Conservation (phyloP, 352 stramenopile species). For the Aphanomyces stellatus region DNA sequence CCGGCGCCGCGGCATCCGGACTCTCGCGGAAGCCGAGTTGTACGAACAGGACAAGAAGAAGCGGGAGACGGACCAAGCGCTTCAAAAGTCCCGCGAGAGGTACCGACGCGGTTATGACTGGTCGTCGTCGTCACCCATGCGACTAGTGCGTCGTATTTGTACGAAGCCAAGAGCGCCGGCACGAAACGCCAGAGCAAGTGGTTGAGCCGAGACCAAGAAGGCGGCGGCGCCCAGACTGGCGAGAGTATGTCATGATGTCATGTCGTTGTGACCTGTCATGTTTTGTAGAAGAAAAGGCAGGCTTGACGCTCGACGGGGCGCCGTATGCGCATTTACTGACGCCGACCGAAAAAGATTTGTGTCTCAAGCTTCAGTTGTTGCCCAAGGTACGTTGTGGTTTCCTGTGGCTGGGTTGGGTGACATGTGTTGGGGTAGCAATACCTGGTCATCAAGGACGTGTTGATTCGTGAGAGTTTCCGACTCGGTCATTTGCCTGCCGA, state of each 20-base stretch:
- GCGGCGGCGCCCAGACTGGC: constrained; percentile 22
- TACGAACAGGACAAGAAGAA: constrained; percentile 94
- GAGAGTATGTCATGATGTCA: background rate
- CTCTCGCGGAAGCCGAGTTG: constrained; percentile 89
- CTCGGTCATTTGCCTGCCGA: constrained; percentile 68
- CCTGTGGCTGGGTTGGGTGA: too few species aligned
- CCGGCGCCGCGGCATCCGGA: constrained; percentile 90
- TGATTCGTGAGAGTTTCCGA: constrained; percentile 85
- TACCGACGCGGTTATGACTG: constrained; percentile 25
- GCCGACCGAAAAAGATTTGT: constrained; percentile 86
- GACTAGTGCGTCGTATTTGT: constrained; percentile 66
- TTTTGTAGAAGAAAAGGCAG: background rate
- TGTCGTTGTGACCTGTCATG: too few species aligned
- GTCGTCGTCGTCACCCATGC: background rate
- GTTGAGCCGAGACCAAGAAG: constrained; percentile 47
- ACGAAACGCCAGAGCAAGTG: constrained; percentile 62
- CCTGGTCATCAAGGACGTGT: constrained; percentile 91
- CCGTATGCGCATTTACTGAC: constrained; percentile 84
- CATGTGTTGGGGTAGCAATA: constrained; percentile 73
- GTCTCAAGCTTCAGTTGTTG: constrained; percentile 82
- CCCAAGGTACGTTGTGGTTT: constrained; percentile 70
- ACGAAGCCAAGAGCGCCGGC: constrained; percentile 53
- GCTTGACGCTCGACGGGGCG: constrained; percentile 69
- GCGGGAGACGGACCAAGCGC: constrained; percentile 83
- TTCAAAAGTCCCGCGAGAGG: constrained; percentile 82